Conservation (phyloP, 257 asterid species). For the Prunella vulgaris region DNA sequence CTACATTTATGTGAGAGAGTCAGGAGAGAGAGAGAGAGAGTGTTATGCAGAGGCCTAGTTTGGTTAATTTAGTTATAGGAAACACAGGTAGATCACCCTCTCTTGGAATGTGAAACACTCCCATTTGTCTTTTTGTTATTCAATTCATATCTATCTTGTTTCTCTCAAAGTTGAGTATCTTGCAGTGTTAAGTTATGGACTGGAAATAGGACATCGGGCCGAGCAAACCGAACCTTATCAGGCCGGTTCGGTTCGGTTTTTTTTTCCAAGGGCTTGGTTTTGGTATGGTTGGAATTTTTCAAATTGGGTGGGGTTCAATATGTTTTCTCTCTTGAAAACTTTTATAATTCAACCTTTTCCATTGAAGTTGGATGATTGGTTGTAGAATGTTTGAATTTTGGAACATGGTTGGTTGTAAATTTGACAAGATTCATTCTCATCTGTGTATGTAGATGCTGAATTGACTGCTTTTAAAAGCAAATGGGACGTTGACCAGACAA, state of each 20-base stretch:
- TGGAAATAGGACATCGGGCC: not conserved
- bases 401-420: not conserved
- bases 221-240: not conserved
- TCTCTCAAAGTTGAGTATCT: not conserved
- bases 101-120: not conserved
- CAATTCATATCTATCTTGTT: not conserved
- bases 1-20: conserved; percentile 12
- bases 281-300: not conserved
- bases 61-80: conserved; percentile 6
- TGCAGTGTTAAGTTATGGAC: not conserved
- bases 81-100: not conserved
- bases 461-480: not conserved
- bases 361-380: too few species aligned
- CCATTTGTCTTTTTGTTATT: not conserved
- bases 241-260: not conserved
- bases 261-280: not conserved
- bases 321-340: not conserved
- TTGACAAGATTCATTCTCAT: not conserved
- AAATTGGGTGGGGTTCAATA: not conserved
- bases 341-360: too few species aligned
- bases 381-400: not conserved
- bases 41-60: conserved; percentile 14
- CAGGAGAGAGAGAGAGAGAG: conserved; percentile 5
- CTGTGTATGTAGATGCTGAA: not conserved
- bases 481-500: not conserved